Conservation (phyloP, 2,329 filamentous ascomycete species). For the Escovopsis sp. region DNA sequence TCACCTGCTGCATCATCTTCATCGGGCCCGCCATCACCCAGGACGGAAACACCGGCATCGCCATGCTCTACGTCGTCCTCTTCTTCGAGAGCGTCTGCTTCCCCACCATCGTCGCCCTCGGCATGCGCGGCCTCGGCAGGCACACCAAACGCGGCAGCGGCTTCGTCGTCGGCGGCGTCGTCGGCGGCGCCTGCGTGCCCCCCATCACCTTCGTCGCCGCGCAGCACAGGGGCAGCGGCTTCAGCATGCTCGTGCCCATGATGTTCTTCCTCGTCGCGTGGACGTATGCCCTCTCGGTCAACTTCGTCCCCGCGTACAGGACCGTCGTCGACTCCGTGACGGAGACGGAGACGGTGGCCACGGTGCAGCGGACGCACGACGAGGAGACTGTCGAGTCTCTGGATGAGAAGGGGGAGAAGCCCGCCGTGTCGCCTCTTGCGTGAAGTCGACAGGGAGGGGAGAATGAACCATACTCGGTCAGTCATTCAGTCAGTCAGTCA, state of each 20-base stretch:
- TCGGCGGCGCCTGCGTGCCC: conserved; percentile 60
- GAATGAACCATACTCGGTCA: not conserved
- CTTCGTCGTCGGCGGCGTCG: conserved; percentile 52
- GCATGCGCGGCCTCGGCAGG: conserved; percentile 59
- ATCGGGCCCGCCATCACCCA: conserved; percentile 32
- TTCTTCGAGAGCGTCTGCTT: conserved; percentile 75
- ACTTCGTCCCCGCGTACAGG: conserved; percentile 51
- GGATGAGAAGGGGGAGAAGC: conserved; percentile 4
- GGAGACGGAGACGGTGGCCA: conserved; percentile 26
- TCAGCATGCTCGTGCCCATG: conserved; percentile 53
- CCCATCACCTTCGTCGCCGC: conserved; percentile 55
- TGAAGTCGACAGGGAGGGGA: not conserved
- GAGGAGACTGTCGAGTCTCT: conserved; percentile 12
- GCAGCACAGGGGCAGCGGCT: conserved; percentile 43
- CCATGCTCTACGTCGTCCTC: conserved; percentile 53
- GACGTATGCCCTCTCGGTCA: conserved; percentile 45
- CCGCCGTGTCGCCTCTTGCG: conserved; percentile 1
- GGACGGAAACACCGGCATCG: conserved; percentile 31
- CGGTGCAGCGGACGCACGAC: conserved; percentile 15
- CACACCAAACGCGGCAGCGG: conserved; percentile 66
- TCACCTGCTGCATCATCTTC: conserved; percentile 52
- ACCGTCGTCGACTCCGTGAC: conserved; percentile 45
- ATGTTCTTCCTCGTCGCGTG: conserved; percentile 41
- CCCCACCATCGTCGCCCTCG: conserved; percentile 65
- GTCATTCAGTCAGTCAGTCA: too few species aligned